phyloP scores from a whole-genome alignment of 140 eudicot species.

The Ambrosia hybrid region DNA sequence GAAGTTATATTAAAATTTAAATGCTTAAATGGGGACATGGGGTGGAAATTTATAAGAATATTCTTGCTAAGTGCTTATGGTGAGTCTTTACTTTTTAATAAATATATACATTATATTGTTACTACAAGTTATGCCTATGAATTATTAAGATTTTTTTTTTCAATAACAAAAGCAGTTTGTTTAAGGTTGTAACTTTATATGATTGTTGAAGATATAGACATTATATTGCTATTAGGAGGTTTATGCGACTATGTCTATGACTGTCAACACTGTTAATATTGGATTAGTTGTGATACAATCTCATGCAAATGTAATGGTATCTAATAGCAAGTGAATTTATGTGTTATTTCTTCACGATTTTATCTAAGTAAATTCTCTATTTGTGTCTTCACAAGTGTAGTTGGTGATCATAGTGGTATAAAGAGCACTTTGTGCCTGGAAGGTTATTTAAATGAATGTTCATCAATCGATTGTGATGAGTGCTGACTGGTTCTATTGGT shows the following conservation, averaged over 20 bases:
- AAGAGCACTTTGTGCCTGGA: background rate
- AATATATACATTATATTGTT: background rate
- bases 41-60: constrained; percentile 85
- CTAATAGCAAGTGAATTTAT: background rate
- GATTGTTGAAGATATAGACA: background rate
- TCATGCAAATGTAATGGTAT: constrained; percentile 77
- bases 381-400: constrained; percentile 2
- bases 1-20: constrained; percentile 82
- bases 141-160: constrained; percentile 10
- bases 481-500: too few species aligned
- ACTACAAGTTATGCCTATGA: background rate
- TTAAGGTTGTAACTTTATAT: background rate
- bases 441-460: background rate
- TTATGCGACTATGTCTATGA: constrained; percentile 87
- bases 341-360: background rate
- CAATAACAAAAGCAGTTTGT: background rate
- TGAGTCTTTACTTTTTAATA: constrained; percentile 28
- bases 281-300: constrained; percentile 74
- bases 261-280: constrained; percentile 70
- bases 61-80: constrained; percentile 82
- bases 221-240: constrained; percentile 56
- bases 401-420: constrained; percentile 12
- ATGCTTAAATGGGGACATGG: constrained; percentile 53
- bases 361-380: background rate
- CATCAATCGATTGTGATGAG: too few species aligned